Conservation (phyloP, 2,329 filamentous ascomycete genomes). For the Apiospora pterosperma region DNA sequence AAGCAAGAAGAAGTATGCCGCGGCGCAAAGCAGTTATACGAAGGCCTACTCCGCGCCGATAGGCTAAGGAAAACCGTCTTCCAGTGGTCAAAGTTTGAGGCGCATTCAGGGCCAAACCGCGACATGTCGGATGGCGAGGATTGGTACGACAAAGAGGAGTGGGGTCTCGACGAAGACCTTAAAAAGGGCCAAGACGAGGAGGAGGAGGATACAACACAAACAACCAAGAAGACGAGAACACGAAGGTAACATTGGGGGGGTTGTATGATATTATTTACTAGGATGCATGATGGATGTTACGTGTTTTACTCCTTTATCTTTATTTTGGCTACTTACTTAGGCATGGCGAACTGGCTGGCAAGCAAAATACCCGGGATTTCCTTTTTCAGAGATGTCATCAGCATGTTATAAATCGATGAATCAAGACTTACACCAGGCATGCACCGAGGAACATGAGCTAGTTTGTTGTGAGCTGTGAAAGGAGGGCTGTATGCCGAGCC, state of each 20-base stretch:
- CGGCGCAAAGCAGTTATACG: conserved; percentile 63
- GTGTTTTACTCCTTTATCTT: not conserved
- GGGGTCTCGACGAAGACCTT: conserved; percentile 69
- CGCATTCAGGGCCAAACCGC: conserved; percentile 60
- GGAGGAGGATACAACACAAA: conserved; percentile 65
- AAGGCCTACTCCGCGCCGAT: conserved; percentile 70
- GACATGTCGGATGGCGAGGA: conserved; percentile 88
- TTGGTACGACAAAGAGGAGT: conserved; percentile 82
- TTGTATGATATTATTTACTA: not conserved
- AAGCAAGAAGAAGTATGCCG: conserved; percentile 83
- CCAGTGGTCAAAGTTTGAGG: conserved; percentile 76
- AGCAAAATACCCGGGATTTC: conserved; percentile 8
- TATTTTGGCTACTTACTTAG: not conserved
- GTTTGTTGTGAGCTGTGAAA: not conserved
- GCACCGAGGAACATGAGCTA: not conserved
- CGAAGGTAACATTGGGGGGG: conserved; percentile 38
- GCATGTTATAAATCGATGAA: not conserved
- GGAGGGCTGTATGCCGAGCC: not conserved
- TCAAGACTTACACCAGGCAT: not conserved
- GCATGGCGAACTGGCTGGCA: conserved; percentile 6
- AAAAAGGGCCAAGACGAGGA: conserved; percentile 82
- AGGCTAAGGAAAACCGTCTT: conserved; percentile 68
- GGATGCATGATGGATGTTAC: conserved; percentile 1
- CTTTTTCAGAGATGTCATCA: not conserved
- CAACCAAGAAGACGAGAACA: conserved; percentile 59